These are phyloP conservation scores for Entomortierella parvispora DNA, from an alignment of 192 early-diverging fungal species.

Conservation along the genomic window DNA sequence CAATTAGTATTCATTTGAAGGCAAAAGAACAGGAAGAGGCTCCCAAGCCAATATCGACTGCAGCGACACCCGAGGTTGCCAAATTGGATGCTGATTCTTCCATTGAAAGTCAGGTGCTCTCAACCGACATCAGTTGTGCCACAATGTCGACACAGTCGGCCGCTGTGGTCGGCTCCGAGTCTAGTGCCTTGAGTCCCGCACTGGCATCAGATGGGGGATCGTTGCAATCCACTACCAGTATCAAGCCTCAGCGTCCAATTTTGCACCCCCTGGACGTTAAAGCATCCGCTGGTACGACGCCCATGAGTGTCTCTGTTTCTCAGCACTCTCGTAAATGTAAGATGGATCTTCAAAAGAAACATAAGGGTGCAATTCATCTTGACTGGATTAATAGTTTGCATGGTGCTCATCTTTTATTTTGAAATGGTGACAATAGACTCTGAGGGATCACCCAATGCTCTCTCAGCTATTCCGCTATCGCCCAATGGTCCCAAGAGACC, in stretches of 20 bases:
- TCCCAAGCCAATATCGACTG: not conserved
- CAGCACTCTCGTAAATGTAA: constrained; percentile 44
- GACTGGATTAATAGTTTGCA: not conserved
- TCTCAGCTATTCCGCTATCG: not conserved
- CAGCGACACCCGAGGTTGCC: not conserved
- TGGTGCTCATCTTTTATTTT: no score
- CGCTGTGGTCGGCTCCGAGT: not conserved
- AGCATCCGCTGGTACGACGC: constrained; percentile 21
- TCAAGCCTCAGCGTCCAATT: constrained; percentile 23
- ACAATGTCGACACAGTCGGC: not conserved
- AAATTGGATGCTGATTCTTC: not conserved
- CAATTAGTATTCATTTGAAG: not conserved
- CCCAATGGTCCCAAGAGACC: constrained; percentile 35
- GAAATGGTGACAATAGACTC: no score
- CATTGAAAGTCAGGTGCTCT: constrained; percentile 41
- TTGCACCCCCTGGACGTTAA: constrained; percentile 46
- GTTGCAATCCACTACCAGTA: not conserved
- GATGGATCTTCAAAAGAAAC: not conserved
- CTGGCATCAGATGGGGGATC: not conserved
- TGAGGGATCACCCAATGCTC: constrained; percentile 4
- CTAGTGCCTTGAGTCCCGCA: not conserved
- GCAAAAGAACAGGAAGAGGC: not conserved
- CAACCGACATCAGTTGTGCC: constrained; percentile 13
- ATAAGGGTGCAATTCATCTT: not conserved
- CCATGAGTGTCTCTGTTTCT: constrained; percentile 40